Percentiles rank a stretch among this genome's conserved stretches.
phyloP scores from a whole-genome alignment of 208 protist genomes.

The Crithidia bombi region DNA sequence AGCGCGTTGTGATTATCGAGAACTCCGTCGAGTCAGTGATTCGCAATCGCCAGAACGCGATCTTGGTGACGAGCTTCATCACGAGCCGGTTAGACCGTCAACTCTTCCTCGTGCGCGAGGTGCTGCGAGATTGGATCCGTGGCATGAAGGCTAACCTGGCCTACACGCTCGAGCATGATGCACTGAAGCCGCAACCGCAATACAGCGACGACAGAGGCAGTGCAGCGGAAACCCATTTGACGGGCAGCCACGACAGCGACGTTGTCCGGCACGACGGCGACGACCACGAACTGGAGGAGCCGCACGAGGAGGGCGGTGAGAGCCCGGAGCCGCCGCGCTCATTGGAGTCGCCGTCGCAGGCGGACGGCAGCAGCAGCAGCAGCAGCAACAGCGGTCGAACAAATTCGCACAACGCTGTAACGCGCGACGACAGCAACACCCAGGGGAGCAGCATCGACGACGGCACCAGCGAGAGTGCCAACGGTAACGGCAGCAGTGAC shows the following conservation, averaged over 20 bases:
- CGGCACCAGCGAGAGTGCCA: not conserved
- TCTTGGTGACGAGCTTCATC: slow-evolving; percentile 89
- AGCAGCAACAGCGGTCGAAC: not conserved
- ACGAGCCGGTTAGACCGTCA: slow-evolving; percentile 70
- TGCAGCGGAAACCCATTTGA: slow-evolving; percentile 15
- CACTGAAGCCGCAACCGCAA: not conserved
- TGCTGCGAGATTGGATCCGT: slow-evolving; percentile 73
- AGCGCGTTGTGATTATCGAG: slow-evolving; percentile 88
- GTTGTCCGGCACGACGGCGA: not conserved
- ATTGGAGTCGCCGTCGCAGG: not conserved
- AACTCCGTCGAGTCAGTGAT: slow-evolving; percentile 87
- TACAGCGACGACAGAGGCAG: not conserved
- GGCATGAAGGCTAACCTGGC: slow-evolving; percentile 34
- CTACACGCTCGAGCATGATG: slow-evolving; percentile 2
- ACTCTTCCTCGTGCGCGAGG: slow-evolving; percentile 65
- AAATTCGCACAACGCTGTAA: not conserved
- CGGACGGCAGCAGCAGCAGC: not conserved
- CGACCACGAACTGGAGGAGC: not conserved
- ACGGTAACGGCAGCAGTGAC: not conserved
- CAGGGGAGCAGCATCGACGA: too few relatives aligned
- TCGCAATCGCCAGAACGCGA: slow-evolving; percentile 79
- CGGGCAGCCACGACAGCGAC: slow-evolving; percentile 1
- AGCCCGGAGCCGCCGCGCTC: slow-evolving; percentile 20
- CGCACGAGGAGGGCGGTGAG: slow-evolving; percentile 20
- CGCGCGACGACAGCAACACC: not conserved